Conservation (phyloP, 2,329 filamentous ascomycete species). For the Purpureocillium takamizusanense region DNA sequence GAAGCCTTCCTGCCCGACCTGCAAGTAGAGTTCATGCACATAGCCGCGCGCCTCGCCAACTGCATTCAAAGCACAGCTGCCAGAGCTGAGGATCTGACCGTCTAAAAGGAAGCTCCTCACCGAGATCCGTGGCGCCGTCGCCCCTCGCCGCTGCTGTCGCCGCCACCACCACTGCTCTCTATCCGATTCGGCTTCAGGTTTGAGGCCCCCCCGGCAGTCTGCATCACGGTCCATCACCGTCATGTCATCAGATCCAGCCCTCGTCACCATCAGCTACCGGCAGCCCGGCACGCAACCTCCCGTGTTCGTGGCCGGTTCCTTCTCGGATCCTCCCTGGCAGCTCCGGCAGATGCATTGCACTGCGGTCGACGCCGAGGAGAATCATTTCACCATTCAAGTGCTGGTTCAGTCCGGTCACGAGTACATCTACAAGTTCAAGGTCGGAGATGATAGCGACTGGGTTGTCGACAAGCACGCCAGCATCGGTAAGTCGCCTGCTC, state of each 20-base stretch:
- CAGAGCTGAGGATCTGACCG: too few relatives aligned
- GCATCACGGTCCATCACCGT: too few relatives aligned
- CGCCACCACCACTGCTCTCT: too few relatives aligned
- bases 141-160: too few relatives aligned
- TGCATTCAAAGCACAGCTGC: too few relatives aligned
- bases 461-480: constrained; percentile 53
- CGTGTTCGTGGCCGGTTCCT: constrained; percentile 61
- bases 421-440: constrained; percentile 68
- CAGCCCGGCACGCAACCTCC: constrained; percentile 54
- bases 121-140: too few relatives aligned
- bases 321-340: constrained; percentile 59
- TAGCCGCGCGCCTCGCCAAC: too few relatives aligned
- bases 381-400: constrained; percentile 49
- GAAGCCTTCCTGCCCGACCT: too few relatives aligned
- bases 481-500: constrained; percentile 36
- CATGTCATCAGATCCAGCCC: constrained; percentile 18
- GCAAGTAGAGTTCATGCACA: too few relatives aligned
- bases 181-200: too few relatives aligned
- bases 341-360: constrained; percentile 55
- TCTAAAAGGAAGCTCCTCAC: too few relatives aligned
- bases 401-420: constrained; percentile 44
- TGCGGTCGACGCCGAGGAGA: constrained; percentile 40
- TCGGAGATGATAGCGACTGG: constrained; percentile 62
- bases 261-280: constrained; percentile 51
- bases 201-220: too few relatives aligned